These are phyloP conservation scores for Phallus indusiatus DNA, from an alignment of 768 basidiomycete genomes.

Conservation along the genomic window DNA sequence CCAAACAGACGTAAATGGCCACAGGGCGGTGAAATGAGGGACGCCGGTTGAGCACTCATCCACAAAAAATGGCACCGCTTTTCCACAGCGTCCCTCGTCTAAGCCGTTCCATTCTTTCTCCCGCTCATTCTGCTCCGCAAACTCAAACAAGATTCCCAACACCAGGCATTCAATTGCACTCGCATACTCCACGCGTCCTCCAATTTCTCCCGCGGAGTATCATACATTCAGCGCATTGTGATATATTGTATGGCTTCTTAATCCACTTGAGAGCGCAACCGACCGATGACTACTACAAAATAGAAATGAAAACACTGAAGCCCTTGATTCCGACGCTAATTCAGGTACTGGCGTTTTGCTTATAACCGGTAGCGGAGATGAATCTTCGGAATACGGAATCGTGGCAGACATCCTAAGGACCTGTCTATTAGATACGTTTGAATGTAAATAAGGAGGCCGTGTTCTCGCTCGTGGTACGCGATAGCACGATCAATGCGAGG, in stretches of 20 bases:
- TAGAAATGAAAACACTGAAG: background rate
- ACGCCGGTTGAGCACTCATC: slow-evolving; percentile 4
- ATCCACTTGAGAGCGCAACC: slow-evolving; percentile 28
- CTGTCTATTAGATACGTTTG: slow-evolving; percentile 55
- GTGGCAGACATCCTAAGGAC: slow-evolving; percentile 36
- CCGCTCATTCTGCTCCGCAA: background rate
- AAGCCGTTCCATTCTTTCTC: too few relatives aligned
- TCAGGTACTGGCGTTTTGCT: slow-evolving; percentile 42
- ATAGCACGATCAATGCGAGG: slow-evolving; percentile 69
- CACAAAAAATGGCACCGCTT: too few relatives aligned
- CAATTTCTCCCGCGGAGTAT: slow-evolving; percentile 59
- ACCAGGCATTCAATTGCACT: background rate
- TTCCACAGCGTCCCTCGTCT: slow-evolving; percentile 33
- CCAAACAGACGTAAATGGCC: slow-evolving; percentile 32
- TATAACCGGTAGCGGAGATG: slow-evolving; percentile 87
- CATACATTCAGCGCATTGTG: too few relatives aligned
- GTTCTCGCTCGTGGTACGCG: slow-evolving; percentile 67
- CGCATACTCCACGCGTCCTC: slow-evolving; percentile 22
- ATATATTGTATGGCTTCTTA: slow-evolving; percentile 61
- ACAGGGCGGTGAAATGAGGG: too few relatives aligned
- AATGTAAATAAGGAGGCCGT: slow-evolving; percentile 73
- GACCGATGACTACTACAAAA: too few relatives aligned
- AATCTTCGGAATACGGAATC: slow-evolving; percentile 83
- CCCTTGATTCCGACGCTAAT: slow-evolving; percentile 9
- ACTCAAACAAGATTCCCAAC: background rate